These are phyloP conservation scores for Nannochloropsis granulata DNA, from an alignment of 108 stramenopile species.

Conservation along the genomic window DNA sequence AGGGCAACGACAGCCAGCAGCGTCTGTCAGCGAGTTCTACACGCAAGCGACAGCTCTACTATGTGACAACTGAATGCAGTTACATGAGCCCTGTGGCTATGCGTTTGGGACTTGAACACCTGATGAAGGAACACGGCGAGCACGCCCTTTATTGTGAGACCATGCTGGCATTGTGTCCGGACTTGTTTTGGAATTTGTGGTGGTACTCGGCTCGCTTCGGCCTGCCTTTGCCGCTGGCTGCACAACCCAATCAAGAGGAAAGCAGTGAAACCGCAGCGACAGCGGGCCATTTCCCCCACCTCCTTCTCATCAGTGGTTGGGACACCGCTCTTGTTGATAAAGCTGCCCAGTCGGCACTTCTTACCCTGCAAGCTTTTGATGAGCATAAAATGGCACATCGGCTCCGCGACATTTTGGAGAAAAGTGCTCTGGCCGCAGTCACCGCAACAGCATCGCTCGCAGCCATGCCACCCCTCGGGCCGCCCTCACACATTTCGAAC, in stretches of 20 bases:
- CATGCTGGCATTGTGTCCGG: background rate
- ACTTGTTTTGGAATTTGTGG: background rate
- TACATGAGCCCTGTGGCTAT: background rate
- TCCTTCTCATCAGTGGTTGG: background rate
- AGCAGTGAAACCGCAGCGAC: background rate
- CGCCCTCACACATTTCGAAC: background rate
- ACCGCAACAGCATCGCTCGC: background rate
- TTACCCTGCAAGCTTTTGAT: background rate
- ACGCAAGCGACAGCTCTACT: background rate
- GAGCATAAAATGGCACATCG: background rate
- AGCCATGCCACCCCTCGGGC: background rate
- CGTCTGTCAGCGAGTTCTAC: background rate
- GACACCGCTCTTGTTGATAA: background rate
- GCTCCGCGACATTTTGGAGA: background rate
- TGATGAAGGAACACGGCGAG: background rate
- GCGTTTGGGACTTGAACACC: background rate
- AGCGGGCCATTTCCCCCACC: background rate
- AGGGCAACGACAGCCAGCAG: background rate
- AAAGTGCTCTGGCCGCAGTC: background rate
- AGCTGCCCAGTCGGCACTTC: background rate
- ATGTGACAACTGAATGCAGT: background rate
- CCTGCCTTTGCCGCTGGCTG: background rate
- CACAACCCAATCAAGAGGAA: background rate
- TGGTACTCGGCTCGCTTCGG: background rate
- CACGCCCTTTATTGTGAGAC: background rate